Evolutionary conservation across 2,329 filamentous ascomycete species (phyloP).

Genomic region (Drechslerella dactyloides): DNA sequence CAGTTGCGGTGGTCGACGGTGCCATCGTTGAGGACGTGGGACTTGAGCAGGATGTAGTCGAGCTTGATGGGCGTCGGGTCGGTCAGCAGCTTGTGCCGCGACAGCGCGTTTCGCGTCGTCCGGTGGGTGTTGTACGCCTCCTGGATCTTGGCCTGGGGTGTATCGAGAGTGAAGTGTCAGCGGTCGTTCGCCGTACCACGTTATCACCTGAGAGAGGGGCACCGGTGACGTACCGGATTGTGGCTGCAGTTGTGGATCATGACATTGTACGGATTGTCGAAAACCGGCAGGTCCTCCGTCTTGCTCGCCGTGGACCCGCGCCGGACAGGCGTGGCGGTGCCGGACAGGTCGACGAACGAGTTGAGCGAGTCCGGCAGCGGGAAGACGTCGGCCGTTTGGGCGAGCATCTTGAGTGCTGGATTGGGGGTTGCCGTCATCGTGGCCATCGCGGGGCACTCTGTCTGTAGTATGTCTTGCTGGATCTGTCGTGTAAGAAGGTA

Average conservation of each 20-base stretch:
- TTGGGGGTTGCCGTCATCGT: conserved; percentile 31
- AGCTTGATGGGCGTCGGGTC: conserved; percentile 78
- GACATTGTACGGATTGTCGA: conserved; percentile 76
- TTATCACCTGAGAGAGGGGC: conserved; percentile 53
- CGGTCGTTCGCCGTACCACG: too few species aligned
- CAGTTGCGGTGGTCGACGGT: conserved; percentile 75
- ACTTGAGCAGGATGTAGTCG: conserved; percentile 63
- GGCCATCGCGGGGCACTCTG: conserved; percentile 12
- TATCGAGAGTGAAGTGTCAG: not conserved
- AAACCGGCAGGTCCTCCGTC: conserved; percentile 28
- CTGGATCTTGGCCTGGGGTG: conserved; percentile 69
- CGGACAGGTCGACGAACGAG: conserved; percentile 51
- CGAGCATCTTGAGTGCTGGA: conserved; percentile 20
- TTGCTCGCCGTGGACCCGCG: conserved; percentile 43
- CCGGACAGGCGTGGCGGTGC: conserved; percentile 47
- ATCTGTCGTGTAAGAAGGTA: too few species aligned
- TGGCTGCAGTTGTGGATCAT: conserved; percentile 72
- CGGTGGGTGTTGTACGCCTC: conserved; percentile 76
- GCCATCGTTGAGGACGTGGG: conserved; percentile 44
- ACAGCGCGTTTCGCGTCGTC: conserved; percentile 74
- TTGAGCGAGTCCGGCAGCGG: conserved; percentile 50
- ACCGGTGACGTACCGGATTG: conserved; percentile 65
- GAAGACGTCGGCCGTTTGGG: conserved; percentile 45
- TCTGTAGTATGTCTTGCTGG: too few species aligned
- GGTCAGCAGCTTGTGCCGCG: conserved; percentile 74